phyloP scores from a whole-genome alignment of 345 rosid genomes.

The Draba incana region DNA sequence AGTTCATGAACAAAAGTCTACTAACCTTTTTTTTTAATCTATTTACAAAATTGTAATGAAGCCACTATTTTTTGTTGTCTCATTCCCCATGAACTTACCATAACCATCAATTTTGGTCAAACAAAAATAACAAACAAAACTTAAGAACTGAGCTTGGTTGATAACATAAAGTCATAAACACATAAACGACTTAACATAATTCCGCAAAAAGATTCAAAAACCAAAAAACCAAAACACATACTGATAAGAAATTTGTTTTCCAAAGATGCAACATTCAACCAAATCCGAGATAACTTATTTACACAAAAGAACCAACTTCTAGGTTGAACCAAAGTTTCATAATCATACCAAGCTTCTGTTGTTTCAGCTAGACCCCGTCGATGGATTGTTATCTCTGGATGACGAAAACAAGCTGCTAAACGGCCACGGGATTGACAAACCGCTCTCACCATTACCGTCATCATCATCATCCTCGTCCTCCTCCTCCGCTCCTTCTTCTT shows the following conservation, averaged over 20 bases:
- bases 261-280: neutral
- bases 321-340: constrained; percentile 1
- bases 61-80: too few relatives aligned
- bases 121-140: neutral
- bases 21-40: too few relatives aligned
- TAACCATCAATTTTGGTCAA: neutral
- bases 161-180: neutral
- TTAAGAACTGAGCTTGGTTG: neutral
- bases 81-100: too few relatives aligned
- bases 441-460: neutral
- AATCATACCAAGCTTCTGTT: constrained; percentile 10
- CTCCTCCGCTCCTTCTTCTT: constrained; percentile 1
- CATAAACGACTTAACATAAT: neutral
- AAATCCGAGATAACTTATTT: constrained; percentile 19
- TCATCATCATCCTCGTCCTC: constrained; percentile 4
- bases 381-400: constrained; percentile 26
- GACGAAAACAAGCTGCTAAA: constrained; percentile 36
- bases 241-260: neutral
- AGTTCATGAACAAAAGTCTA: too few relatives aligned
- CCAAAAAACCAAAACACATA: neutral
- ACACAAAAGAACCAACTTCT: constrained; percentile 3
- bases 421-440: constrained; percentile 38
- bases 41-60: too few relatives aligned
- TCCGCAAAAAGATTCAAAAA: constrained; percentile 4
- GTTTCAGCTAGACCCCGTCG: constrained; percentile 32